These are phyloP conservation scores for Tremellales sp. DNA, from an alignment of 1,284 basidiomycete species.

Conservation along the genomic window DNA sequence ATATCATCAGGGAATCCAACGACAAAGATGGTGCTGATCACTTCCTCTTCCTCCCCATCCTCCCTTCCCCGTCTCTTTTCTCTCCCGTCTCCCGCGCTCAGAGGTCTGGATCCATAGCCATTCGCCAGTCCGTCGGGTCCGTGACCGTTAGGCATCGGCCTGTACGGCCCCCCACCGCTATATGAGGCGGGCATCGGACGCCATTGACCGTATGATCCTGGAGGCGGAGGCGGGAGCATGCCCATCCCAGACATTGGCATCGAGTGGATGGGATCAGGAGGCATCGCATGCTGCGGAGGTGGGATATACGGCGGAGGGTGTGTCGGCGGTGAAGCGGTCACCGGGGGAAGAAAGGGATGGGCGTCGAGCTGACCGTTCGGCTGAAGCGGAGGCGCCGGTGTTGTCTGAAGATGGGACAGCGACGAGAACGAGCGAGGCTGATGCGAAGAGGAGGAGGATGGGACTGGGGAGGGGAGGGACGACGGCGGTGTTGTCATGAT, in stretches of 20 bases:
- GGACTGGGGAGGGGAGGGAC: conserved; percentile 34
- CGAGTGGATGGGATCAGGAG: conserved; percentile 43
- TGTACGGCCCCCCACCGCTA: not conserved
- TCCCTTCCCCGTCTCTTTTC: conserved; percentile 31
- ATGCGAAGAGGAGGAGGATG: conserved; percentile 31
- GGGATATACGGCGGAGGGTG: conserved; percentile 41
- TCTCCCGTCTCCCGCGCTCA: conserved; percentile 19
- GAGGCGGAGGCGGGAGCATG: no score
- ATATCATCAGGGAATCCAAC: conserved; percentile 99
- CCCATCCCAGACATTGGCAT: no score
- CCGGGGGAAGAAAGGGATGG: conserved; percentile 28
- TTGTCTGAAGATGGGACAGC: conserved; percentile 13
- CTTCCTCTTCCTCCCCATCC: conserved; percentile 60
- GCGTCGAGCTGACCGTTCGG: not conserved
- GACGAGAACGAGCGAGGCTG: conserved; percentile 26
- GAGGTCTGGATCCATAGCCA: no score
- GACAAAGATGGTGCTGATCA: conserved; percentile 97
- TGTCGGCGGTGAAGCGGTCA: conserved; percentile 43
- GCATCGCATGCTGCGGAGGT: conserved; percentile 45
- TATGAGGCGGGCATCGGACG: conserved; percentile 12
- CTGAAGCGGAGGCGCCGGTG: conserved; percentile 7
- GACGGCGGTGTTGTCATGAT: conserved; percentile 37
- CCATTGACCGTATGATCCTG: conserved; percentile 4
- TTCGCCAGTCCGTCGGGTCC: conserved; percentile 13
- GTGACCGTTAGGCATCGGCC: conserved; percentile 10